Base-by-base conservation (phyloP, 352 stramenopile species). In the Pythium guiyangense region DNA sequence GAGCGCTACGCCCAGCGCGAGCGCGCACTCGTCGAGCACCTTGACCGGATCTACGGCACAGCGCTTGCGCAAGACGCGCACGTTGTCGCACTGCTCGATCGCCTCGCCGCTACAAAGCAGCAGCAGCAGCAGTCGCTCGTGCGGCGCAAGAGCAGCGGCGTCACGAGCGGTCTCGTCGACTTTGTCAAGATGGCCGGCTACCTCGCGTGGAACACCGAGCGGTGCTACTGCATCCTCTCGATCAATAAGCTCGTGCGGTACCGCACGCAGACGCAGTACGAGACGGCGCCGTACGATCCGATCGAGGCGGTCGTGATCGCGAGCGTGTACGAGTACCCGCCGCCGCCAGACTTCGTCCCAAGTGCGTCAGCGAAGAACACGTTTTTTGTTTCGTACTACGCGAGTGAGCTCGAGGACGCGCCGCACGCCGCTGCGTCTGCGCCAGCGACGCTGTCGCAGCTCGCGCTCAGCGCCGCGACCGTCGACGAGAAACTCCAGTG, bases 31-130 rank as follows among this genome's bases (percentile, higher is more conserved):
- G 49, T 91, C 0, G 67, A 75, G 15, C 80, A 90, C 37, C 58
- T 92, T 12, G 80, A 92, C 58, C 72, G 73, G 8, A 84, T 92
- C 31, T 88, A 91, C 52, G 70, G 71, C 10, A 87, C 83, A 0
- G 45, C 37, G 4, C 52, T 92, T 27, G 52, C 55, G 4, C 59
- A 65, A 14, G 71, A 89, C 27, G 18, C 20, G 4, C 62, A 64
- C 2, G 59, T 91, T 6, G 20, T 54, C 4, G 40, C 27, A 17
- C 48, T 89, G 3, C 57, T 89, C 3, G 42, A 63, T 6, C 54
- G 54, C 22, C 40, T 79, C 11, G 44, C 55, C 8, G 52, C 31
- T 4, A 37, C 57, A 11, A 14, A 47, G 11, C 52, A 59, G 29
- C 45, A 25, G 29, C 45, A 25, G 39, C 40, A 52, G 20, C n/a